Evolutionary conservation across 768 basidiomycete species (phyloP), one percentile per base, ranked within the genome.

Genomic region (Rubroboletus pulcherrimus): DNA sequence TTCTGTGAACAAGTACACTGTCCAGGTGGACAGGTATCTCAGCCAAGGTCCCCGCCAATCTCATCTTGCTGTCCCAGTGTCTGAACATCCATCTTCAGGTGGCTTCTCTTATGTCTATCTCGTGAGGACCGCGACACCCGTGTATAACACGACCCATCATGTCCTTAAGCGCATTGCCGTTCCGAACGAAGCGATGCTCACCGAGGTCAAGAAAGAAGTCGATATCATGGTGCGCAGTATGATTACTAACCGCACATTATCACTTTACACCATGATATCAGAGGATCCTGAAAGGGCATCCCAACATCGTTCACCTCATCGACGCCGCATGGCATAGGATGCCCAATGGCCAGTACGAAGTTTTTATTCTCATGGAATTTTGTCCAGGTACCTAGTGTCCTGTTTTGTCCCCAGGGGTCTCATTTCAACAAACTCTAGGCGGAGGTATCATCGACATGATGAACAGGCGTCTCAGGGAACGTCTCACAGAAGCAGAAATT

Each of bases 361-460:
- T 98, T 17, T 97, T 97, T 70, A 98, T 99, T 70, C 81, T 99
- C 57, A 99, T 99, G 97, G 97, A 99, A 69, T 97, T 87, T 71
- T 96, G 93, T 71, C 80, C 92, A 58, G 95, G 94, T 87, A 66
- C 60, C 81, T 26, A 53, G 49, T 39, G 6, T 48, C 19, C 24
- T 21, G 14, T 45, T 53, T 15, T 46, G 3, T 7, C 11, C 44
- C 44, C 35, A 29, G 35, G 39, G 38, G 64, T 40, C 64, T 60
- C 45, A 60, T 52, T 49, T 38, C 29, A 42, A 38, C 51, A 14
- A 33, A 49, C 12, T 26, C 2, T 60, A 93, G 94, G 94, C 46
- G 97, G 97, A 38, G 97, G 97, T 35, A 98, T 99, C 61, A 98
- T 99, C 73, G 97, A 99, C 75, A 94, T 98, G 88, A 94, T 99